A percentile compares a stretch with the other conserved stretches of the same genome.
These are phyloP conservation scores for Vicia faba DNA, from an alignment of 306 rosid species.

Conservation along the genomic window DNA sequence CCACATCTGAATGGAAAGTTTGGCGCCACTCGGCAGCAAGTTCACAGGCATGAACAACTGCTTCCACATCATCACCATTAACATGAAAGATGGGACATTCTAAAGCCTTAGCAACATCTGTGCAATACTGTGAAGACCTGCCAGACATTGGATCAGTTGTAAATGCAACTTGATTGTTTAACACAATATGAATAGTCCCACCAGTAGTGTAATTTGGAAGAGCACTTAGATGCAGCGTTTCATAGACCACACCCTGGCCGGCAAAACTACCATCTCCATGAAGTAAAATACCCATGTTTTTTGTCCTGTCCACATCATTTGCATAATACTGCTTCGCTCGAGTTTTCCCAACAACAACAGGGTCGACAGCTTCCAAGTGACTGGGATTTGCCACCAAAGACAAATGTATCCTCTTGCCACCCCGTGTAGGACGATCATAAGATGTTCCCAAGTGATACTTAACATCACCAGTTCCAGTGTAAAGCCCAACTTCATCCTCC, in stretches of 20 bases:
- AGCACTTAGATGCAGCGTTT: constrained; percentile 93
- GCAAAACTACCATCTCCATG: constrained; percentile 99
- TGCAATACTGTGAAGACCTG: constrained; percentile 90
- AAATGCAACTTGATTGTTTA: constrained; percentile 95
- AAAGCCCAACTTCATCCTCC: constrained; percentile 85
- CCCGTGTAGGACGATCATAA: constrained; percentile 91
- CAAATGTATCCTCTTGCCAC: constrained; percentile 80
- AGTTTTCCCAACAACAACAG: constrained; percentile 92
- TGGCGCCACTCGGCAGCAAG: constrained; percentile 99
- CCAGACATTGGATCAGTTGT: constrained; percentile 90
- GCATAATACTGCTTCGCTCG: constrained; percentile 90
- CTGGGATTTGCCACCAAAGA: constrained; percentile 96
- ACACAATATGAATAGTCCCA: constrained; percentile 89
- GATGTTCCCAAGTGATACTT: constrained; percentile 95
- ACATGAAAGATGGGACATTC: constrained; percentile 92
- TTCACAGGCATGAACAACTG: constrained; percentile 94
- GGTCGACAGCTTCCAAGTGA: constrained; percentile 96
- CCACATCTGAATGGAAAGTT: constrained; percentile 94
- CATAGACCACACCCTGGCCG: constrained; percentile 97
- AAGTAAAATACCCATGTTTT: constrained; percentile 82
- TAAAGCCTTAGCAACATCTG: constrained; percentile 96
- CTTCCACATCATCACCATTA: constrained; percentile 92
- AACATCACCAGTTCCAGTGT: constrained; percentile 97
- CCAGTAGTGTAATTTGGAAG: constrained; percentile 96
- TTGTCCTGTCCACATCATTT: constrained; percentile 69